Base-by-base conservation (phyloP, 495 filamentous ascomycete species). In the Xylaria curta region DNA sequence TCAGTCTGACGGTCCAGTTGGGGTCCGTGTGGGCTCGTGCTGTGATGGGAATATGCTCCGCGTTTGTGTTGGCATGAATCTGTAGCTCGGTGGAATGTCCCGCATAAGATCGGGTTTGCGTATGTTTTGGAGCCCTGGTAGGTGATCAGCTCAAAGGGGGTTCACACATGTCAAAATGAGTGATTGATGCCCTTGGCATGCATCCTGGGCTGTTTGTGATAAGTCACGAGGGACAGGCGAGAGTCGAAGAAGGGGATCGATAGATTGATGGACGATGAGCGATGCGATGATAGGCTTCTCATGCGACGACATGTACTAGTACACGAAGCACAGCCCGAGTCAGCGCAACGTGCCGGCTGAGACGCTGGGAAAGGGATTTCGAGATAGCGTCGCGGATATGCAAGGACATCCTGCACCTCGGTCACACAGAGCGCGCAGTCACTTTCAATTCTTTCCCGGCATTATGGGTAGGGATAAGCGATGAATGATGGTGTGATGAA, bases 391-490 rank as follows among this genome's bases (percentile, higher is more conserved):
- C 71, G 72, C 70, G 75, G 77, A 76, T 74, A 76, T 76, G 75
- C 70, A 74, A 72, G 75, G 75, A 73, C 60, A 65, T 74, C 75
- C 66, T 72, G 67, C 71, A 74, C 72, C 60, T 65, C 21, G 60
- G 69, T 71, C 60, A 71, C 69, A 71, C 69, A 64, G 47, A 58
- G 47, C 60, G 36, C 60, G 69, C 73, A 73, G 66, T 70, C 66
- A 66, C 61, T 71, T 74, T 61, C 31, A 60, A 38, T 21, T 21
- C 58, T 60, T 2, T 60, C 65, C 71, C 69, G 72, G 75, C 73
- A 76, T 76, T 74, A 74, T 79, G 73, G 75, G 77, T 79, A 79
- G 73, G 75, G 77, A 79, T 77, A 76, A 66, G 54, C 70, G 44
- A 54, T 59, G 40, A 60, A 44, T 72, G 69, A 73, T 76, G 68